A percentile compares a stretch with the other conserved stretches of the same genome.
These are phyloP conservation scores for Teunomyces tritomae DNA, from an alignment of 805 yeast species.

Conservation along the genomic window DNA sequence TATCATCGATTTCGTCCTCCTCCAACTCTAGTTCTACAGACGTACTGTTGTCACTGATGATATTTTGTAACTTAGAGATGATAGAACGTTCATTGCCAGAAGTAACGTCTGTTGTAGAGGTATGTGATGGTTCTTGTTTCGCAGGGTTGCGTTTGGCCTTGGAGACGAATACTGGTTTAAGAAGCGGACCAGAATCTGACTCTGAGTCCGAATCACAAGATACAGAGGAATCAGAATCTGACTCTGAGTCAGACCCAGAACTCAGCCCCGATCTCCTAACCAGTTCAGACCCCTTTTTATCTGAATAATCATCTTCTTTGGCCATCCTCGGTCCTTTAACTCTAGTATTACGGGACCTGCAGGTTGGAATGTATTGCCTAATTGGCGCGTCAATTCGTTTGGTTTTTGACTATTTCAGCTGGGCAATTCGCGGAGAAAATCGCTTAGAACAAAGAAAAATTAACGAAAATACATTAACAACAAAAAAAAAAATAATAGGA, in stretches of 20 bases:
- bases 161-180: slow-evolving; percentile 7
- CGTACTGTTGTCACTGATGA: not conserved
- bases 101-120: not conserved
- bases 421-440: too few relatives aligned
- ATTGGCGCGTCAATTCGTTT: too few relatives aligned
- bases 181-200: slow-evolving; percentile 5
- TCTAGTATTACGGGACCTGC: too few relatives aligned
- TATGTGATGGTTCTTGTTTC: not conserved
- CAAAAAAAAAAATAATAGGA: not conserved
- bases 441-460: too few relatives aligned
- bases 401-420: too few relatives aligned
- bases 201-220: slow-evolving; percentile 6
- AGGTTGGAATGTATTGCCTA: too few relatives aligned
- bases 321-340: too few relatives aligned
- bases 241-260: not conserved
- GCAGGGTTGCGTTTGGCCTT: not conserved
- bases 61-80: not conserved
- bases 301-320: not conserved
- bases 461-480: not conserved
- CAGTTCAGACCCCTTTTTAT: not conserved
- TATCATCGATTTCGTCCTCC: slow-evolving; percentile 46
- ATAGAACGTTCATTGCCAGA: not conserved
- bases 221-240: not conserved
- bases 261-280: not conserved
- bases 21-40: slow-evolving; percentile 3